phyloP scores from a whole-genome alignment of 345 rosid species.

The Physaria fendleri region DNA sequence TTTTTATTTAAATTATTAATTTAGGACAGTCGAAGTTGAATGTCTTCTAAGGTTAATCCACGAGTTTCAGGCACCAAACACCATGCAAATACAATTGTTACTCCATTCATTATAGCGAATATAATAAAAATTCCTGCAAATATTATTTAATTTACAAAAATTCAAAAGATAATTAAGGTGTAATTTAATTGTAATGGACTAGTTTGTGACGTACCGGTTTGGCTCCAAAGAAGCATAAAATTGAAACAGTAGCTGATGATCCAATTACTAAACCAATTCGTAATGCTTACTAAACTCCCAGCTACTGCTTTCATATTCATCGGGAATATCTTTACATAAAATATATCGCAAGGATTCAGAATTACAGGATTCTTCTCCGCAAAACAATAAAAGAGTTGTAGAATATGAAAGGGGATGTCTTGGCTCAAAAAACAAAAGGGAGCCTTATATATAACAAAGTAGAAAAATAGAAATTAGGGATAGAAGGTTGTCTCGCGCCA shows the following conservation, averaged over 20 bases:
- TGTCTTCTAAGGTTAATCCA: constrained; percentile 52
- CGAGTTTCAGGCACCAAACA: constrained; percentile 53
- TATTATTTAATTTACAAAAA: not conserved
- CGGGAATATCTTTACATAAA: constrained; percentile 34
- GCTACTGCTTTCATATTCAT: constrained; percentile 47
- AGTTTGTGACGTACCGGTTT: constrained; percentile 32
- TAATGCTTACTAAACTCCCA: constrained; percentile 44
- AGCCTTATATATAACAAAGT: no score
- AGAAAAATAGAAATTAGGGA: no score
- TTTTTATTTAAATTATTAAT: no score
- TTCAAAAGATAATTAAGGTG: not conserved
- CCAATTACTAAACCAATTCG: constrained; percentile 50
- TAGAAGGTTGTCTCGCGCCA: no score
- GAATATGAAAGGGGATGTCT: no score
- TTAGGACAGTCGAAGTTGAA: constrained; percentile 30
- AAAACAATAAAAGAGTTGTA: no score
- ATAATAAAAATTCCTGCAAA: constrained; percentile 40
- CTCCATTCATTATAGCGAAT: constrained; percentile 31
- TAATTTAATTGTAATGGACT: not conserved
- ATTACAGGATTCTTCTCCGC: no score
- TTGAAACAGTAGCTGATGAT: constrained; percentile 40
- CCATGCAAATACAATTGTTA: constrained; percentile 31
- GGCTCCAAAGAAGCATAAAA: constrained; percentile 46
- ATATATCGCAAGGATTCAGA: no score
- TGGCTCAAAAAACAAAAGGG: no score